phyloP scores from a whole-genome alignment of 129 eudicot species.

The Pseudognaphalium luteoalbum region DNA sequence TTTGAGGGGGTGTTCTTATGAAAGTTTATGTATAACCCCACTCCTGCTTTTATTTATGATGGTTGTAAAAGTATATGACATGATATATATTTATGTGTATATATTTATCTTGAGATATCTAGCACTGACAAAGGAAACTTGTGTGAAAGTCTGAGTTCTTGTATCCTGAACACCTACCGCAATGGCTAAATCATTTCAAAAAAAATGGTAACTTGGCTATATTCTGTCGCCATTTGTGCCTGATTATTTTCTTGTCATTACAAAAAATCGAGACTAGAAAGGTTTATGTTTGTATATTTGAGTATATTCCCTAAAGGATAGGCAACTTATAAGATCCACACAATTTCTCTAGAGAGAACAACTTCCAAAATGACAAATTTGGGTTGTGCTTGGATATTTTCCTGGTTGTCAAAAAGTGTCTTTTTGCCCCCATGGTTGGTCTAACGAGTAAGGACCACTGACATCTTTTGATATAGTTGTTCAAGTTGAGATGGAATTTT shows the following conservation, averaged over 20 bases:
- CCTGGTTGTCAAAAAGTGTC: constrained; percentile 26
- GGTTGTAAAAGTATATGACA: constrained; percentile 9
- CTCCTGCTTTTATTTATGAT: background rate
- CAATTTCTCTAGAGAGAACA: background rate
- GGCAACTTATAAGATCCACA: constrained; percentile 41
- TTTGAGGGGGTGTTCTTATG: background rate
- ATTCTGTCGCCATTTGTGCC: background rate
- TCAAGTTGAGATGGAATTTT: constrained; percentile 9
- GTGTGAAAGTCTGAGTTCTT: background rate
- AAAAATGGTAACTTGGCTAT: background rate
- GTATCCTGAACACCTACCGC: background rate
- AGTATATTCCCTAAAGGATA: constrained; percentile 17
- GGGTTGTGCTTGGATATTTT: constrained; percentile 15
- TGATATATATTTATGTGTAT: background rate
- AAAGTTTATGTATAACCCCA: background rate
- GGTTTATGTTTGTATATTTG: background rate
- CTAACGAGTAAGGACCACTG: constrained; percentile 22
- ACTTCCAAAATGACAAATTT: constrained; percentile 34
- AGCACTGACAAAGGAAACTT: background rate
- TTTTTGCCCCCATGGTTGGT: constrained; percentile 10
- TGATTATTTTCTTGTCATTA: background rate
- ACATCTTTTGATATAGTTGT: constrained; percentile 21
- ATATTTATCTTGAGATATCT: background rate
- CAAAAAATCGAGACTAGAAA: background rate
- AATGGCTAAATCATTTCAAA: background rate